A percentile compares a stretch with the other conserved stretches of the same genome.
Conservation (phyloP, 192 early-diverging fungal genomes). For the Coemansia sp. region DNA sequence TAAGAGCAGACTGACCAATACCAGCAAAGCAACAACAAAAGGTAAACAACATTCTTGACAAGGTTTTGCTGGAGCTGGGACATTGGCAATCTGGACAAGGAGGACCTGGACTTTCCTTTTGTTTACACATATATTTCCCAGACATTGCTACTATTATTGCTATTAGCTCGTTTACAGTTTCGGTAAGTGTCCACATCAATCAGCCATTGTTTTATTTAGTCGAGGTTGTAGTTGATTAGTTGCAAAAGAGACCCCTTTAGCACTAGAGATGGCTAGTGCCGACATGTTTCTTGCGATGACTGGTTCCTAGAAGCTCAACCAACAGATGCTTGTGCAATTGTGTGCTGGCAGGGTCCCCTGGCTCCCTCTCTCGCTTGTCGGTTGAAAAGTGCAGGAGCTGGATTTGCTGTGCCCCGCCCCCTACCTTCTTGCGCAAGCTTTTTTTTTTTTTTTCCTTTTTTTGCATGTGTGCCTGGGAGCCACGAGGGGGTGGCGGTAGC, state of each 20-base stretch:
- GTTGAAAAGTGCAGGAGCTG: background rate
- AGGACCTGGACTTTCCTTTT: background rate
- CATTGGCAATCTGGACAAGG: background rate
- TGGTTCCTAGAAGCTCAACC: too few relatives aligned
- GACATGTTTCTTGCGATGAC: too few relatives aligned
- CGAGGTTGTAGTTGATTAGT: background rate
- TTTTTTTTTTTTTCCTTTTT: background rate
- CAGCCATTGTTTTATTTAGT: background rate
- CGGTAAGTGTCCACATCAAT: background rate
- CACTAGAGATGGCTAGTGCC: too few relatives aligned
- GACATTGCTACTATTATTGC: background rate
- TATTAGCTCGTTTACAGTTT: background rate
- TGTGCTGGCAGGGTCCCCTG: too few relatives aligned
- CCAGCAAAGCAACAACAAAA: background rate
- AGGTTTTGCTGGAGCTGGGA: background rate
- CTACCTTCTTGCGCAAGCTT: background rate
- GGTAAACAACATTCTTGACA: conserved; percentile 4
- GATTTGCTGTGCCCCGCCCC: too few relatives aligned
- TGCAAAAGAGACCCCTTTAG: background rate
- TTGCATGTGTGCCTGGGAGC: background rate
- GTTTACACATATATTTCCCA: background rate
- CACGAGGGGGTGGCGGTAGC: background rate
- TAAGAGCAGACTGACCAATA: background rate
- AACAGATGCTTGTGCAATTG: too few relatives aligned
- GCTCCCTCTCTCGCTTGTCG: background rate